Evolutionary conservation across 176 grass and related monocot species (phyloP).

Genomic region (Carex parvula): DNA sequence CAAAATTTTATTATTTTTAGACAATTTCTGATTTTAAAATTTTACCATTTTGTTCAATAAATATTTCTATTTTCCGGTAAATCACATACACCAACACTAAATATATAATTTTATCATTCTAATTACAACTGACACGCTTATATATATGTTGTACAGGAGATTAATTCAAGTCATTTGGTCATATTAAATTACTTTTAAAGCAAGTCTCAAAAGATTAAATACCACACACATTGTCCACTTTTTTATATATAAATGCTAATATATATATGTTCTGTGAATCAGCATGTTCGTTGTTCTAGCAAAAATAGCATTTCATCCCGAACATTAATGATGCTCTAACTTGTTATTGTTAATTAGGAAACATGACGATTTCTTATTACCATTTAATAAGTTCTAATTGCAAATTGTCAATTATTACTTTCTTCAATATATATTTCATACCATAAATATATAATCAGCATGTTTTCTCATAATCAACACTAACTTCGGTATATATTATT

Average conservation of each 20-base stretch:
- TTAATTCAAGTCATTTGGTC: neutral
- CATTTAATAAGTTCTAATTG: neutral
- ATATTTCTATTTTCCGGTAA: no score
- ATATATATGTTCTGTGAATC: neutral
- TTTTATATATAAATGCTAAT: neutral
- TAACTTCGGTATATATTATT: neutral
- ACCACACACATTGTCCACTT: neutral
- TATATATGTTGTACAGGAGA: neutral
- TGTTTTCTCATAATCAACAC: no score
- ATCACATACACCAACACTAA: no score
- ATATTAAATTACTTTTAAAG: neutral
- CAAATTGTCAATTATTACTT: neutral
- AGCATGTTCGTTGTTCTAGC: neutral
- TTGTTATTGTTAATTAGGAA: no score
- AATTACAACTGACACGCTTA: no score
- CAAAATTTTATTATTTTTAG: no score
- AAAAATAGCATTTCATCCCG: neutral
- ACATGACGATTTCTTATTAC: neutral
- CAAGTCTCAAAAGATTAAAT: neutral
- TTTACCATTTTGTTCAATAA: no score
- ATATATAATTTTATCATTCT: no score
- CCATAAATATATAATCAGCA: neutral
- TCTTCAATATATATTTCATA: neutral
- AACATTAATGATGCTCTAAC: no score
- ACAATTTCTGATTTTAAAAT: no score